Base-by-base conservation (phyloP, 1,139 yeast genomes). In the Zygotorulaspora mrakii region DNA sequence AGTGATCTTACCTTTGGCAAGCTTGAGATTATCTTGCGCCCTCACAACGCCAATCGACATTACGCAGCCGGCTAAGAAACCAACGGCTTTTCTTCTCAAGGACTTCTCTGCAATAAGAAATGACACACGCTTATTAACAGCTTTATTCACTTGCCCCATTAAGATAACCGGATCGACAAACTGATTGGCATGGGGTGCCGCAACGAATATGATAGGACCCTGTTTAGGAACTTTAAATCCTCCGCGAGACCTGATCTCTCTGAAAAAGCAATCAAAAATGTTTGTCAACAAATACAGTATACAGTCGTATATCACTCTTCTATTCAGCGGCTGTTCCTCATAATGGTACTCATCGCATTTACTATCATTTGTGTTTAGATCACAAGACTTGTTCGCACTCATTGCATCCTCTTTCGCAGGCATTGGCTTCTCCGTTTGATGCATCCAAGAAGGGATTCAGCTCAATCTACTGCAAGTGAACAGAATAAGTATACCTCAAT, bases 171-270 rank as follows among this genome's bases (percentile, higher is more conserved):
- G 96, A 59, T 91, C 98, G 26, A 89, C 94, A 55, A 91, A 91
- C 62, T 89, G 98, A 64, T 89, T 91, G 24, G 96, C 95, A 67
- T 89, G 98, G 6, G 97, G 97, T 6, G 96, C 98, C 1, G 94
- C 97, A 31, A 91, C 97, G 58, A 91, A 86, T 42, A 91, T 88
- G 16, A 88, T 79, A 0, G 97, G 94, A 0, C 96, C 96, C 10
- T 48, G 49, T 9, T 44, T 50, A 3, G 98, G 97, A 42, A 91
- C 76, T 41, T 89, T 72, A 67, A 81, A 89, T 1, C 96, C 94
- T 3, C 96, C 96, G 46, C 98, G 73, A 3, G 96, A 82, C 45
- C 89, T 72, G 49, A 89, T 84, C 58, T 89, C 96, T 48, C 97
- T 69, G 65, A 91, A 91, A 68, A 91, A 91, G 45, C 76, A 67